Percentiles rank a stretch among this genome's conserved stretches.
Conservation (phyloP, 2,329 filamentous ascomycete genomes). For the Penicillium freii region DNA sequence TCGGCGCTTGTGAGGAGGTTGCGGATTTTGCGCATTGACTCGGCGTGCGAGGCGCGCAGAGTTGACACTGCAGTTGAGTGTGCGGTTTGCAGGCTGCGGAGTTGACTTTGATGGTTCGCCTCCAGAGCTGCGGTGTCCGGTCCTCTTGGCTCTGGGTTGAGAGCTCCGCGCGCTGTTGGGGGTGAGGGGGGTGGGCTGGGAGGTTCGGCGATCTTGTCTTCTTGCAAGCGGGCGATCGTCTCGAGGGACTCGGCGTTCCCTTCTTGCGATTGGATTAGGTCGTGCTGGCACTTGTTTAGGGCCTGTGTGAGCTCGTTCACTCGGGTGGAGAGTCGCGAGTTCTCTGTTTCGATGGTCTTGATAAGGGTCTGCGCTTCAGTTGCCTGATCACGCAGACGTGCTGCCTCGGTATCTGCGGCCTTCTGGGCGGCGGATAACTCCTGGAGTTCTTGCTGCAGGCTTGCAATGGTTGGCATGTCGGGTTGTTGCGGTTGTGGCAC, state of each 20-base stretch:
- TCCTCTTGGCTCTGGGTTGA: conserved; percentile 5
- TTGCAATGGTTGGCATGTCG: conserved; percentile 15
- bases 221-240: conserved; percentile 32
- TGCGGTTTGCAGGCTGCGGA: conserved; percentile 37
- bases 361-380: conserved; percentile 39
- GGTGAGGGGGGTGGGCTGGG: conserved; percentile 34
- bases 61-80: conserved; percentile 39
- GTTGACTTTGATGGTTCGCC: conserved; percentile 36
- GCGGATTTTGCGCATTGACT: conserved; percentile 38
- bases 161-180: conserved; percentile 14
- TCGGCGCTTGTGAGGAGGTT: conserved; percentile 35
- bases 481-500: conserved; percentile 23
- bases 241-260: conserved; percentile 33
- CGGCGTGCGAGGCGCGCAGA: conserved; percentile 38
- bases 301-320: conserved; percentile 36
- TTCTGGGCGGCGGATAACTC: conserved; percentile 30
- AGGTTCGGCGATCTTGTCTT: conserved; percentile 28
- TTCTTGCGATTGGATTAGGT: conserved; percentile 31
- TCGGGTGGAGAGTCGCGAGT: conserved; percentile 36
- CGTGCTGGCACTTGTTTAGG: conserved; percentile 32
- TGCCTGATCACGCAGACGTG: conserved; percentile 37
- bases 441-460: conserved; percentile 31
- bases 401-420: conserved; percentile 36
- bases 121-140: conserved; percentile 24
- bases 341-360: conserved; percentile 41